phyloP scores from a whole-genome alignment of 148 eudicot genomes.

The Persicaria maculosa region DNA sequence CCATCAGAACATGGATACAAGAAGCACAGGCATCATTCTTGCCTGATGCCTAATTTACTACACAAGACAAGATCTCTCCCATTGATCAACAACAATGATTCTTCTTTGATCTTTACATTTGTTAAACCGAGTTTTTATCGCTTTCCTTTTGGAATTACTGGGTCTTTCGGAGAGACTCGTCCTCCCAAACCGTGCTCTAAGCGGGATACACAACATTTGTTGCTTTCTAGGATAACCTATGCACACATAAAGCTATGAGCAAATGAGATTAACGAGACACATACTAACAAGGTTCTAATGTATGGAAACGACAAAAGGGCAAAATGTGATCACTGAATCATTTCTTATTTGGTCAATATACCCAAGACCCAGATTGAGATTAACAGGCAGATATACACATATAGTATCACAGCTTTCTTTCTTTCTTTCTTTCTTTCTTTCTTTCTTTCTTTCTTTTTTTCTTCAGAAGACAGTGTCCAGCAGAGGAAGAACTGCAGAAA shows the following conservation, averaged over 20 bases:
- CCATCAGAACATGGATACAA: neutral
- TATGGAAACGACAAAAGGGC: too few relatives aligned
- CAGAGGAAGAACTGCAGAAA: neutral
- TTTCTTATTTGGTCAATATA: too few relatives aligned
- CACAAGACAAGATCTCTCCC: neutral
- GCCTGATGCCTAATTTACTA: neutral
- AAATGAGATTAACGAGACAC: too few relatives aligned
- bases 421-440: neutral
- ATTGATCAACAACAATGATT: neutral
- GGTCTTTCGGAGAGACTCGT: too few relatives aligned
- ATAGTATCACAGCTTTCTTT: neutral
- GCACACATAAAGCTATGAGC: neutral
- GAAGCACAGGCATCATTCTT: neutral
- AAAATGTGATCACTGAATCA: too few relatives aligned
- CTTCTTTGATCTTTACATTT: neutral
- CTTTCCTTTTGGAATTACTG: too few relatives aligned
- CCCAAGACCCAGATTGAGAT: too few relatives aligned
- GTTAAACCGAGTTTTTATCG: neutral
- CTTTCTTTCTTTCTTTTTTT: neutral
- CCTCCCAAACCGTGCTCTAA: too few relatives aligned
- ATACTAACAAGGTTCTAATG: too few relatives aligned
- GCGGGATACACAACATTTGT: too few relatives aligned
- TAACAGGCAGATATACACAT: too few relatives aligned
- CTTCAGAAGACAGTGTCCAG: neutral
- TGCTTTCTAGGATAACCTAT: too few relatives aligned